A percentile compares a stretch with the other conserved stretches of the same genome.
phyloP scores from a whole-genome alignment of 768 basidiomycete species.

The Suillus fuscotomentosus region DNA sequence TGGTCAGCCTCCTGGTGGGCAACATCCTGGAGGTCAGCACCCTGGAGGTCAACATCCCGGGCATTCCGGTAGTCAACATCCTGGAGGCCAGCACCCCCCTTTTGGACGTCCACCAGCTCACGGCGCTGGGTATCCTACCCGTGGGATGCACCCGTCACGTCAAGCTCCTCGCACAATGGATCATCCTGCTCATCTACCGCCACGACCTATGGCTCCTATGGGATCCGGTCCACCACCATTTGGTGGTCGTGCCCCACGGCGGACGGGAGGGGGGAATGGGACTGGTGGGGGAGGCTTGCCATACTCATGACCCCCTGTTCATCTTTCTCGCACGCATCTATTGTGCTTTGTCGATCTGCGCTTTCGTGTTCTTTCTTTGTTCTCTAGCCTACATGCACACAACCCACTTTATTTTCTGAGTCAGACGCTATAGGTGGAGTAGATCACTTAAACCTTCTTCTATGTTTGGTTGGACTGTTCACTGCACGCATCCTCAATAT shows the following conservation, averaged over 20 bases:
- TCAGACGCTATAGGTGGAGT: neutral
- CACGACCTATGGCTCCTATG: conserved; percentile 20
- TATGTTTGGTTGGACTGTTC: neutral
- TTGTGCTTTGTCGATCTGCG: conserved; percentile 5
- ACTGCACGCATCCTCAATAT: neutral
- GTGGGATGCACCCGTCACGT: neutral
- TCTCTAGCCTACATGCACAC: neutral
- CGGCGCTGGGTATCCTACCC: neutral
- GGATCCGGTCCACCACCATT: conserved; percentile 8
- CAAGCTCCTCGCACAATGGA: neutral
- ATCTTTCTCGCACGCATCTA: conserved; percentile 1
- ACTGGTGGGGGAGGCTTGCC: conserved; percentile 23
- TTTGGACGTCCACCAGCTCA: conserved; percentile 3
- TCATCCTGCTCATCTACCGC: conserved; percentile 16
- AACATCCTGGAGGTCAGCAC: neutral
- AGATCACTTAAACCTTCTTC: neutral
- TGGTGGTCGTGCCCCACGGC: conserved; percentile 15
- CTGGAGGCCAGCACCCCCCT: conserved; percentile 9
- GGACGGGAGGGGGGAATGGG: conserved; percentile 12
- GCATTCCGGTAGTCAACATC: conserved; percentile 9
- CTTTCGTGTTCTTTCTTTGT: neutral
- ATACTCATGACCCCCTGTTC: conserved; percentile 21
- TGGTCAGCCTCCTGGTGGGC: neutral
- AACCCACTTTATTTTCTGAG: neutral
- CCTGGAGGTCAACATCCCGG: neutral